Base-by-base conservation (phyloP, 345 rosid genomes). In the Ailanthus altissimus region DNA sequence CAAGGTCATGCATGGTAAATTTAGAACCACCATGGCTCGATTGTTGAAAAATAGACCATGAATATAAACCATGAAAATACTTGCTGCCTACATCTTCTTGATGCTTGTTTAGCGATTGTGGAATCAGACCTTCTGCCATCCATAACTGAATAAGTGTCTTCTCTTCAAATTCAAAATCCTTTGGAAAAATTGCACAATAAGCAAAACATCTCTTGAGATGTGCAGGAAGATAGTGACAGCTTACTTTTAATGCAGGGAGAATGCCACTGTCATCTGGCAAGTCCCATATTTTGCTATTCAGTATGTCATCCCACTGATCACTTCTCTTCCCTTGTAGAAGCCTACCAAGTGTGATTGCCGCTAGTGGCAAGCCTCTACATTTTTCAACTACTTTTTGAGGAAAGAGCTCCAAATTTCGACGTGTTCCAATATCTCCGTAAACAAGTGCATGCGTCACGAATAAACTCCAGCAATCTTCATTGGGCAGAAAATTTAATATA, bases 121-220 rank as follows among this genome's bases (percentile, higher is more conserved):
- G 53, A 66, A 86, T 84, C 11, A 91, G 26, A 85, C 56, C 77
- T 80, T 87, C 75, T 7, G 78, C 83, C 23, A 54, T 75, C 84
- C 88, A 85, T 0, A 83, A 54, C 9, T 20, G 58, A 6, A 78
- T 8, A 42, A 85, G 40, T 12, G 8, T 21, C 3, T 74, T 9
- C 11, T 68, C 76, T 14, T 56, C 8, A 11, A 83, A 70, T 8
- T 11, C 59, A 45, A 23, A 68, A 7, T 16, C 57, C 54, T 68
- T 68, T 1, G 57, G 57, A 68, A 68, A 47, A 14, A 25, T 28
- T 46, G 57, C 42, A 57, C 86, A 81, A 58, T 67, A 77, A 0
- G 72, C 81, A 79, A 81, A 83, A 28, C 86, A 83, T 4, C 54
- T 77, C 65, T 77, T 80, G 50, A 81, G 43, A 32, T 69, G 80